A percentile compares a stretch with the other conserved stretches of the same genome.
phyloP scores from a whole-genome alignment of 2,329 filamentous ascomycete genomes.

The Colletotrichum navitas region DNA sequence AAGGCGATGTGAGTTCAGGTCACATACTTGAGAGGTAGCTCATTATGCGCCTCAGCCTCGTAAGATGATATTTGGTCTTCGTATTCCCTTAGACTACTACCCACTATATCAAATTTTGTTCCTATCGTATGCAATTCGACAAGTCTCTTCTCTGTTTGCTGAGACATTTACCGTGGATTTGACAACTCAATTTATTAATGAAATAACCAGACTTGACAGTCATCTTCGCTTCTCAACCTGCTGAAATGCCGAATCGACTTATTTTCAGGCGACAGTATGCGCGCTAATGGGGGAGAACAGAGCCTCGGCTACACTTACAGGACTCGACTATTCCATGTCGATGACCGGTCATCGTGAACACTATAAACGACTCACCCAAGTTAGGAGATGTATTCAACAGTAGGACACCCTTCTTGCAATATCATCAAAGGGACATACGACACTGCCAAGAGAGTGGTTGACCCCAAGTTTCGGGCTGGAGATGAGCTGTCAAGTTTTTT shows the following conservation, averaged over 20 bases:
- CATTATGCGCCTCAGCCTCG: too few relatives aligned
- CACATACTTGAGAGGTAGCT: not conserved
- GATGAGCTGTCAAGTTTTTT: not conserved
- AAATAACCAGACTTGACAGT: too few relatives aligned
- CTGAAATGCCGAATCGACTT: too few relatives aligned
- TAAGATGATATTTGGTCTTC: not conserved
- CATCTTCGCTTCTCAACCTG: too few relatives aligned
- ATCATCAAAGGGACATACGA: not conserved
- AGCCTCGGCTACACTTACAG: not conserved
- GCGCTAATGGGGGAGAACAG: not conserved
- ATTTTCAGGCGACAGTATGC: not conserved
- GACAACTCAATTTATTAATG: too few relatives aligned
- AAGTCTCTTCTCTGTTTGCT: too few relatives aligned
- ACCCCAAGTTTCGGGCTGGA: not conserved
- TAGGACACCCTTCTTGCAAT: not conserved
- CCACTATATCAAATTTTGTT: too few relatives aligned
- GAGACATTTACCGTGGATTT: too few relatives aligned
- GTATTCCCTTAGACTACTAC: too few relatives aligned
- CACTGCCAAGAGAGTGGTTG: not conserved
- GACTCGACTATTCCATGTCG: not conserved
- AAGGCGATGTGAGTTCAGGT: not conserved
- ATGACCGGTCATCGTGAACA: not conserved
- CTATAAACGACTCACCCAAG: not conserved
- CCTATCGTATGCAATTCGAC: too few relatives aligned
- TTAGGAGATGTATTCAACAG: not conserved